phyloP scores from a whole-genome alignment of 2,329 filamentous ascomycete genomes.

The Didymella keratinophila region DNA sequence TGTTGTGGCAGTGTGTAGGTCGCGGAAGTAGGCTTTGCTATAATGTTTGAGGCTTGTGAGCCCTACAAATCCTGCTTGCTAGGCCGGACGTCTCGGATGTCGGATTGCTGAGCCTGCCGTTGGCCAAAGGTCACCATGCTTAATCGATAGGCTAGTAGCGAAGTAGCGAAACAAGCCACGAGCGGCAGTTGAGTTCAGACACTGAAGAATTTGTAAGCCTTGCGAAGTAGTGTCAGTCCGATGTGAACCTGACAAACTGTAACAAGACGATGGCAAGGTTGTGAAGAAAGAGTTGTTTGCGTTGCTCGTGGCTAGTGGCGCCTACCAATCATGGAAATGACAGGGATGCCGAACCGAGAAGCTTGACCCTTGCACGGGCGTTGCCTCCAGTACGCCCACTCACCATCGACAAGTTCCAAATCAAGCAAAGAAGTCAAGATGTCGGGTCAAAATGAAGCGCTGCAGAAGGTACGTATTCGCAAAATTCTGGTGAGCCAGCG shows the following conservation, averaged over 20 bases:
- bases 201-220: neutral
- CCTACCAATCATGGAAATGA: conserved; percentile 28
- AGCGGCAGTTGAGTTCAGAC: neutral
- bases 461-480: conserved; percentile 77
- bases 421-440: conserved; percentile 60
- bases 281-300: conserved; percentile 13
- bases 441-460: conserved; percentile 92
- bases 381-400: conserved; percentile 20
- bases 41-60: conserved; percentile 4
- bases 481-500: too few relatives aligned
- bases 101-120: conserved; percentile 24
- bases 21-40: conserved; percentile 1
- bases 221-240: neutral
- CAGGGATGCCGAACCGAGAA: conserved; percentile 33
- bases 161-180: conserved; percentile 1
- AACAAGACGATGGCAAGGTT: neutral
- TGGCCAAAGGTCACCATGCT: conserved; percentile 21
- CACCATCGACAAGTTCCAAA: conserved; percentile 22
- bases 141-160: conserved; percentile 18
- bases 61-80: conserved; percentile 22
- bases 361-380: conserved; percentile 29
- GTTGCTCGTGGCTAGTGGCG: conserved; percentile 15
- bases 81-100: conserved; percentile 28
- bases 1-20: conserved; percentile 19
- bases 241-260: neutral